Evolutionary conservation across 2,329 filamentous ascomycete species (phyloP).

Genomic region (Tolypocladium ophioglossoides): DNA sequence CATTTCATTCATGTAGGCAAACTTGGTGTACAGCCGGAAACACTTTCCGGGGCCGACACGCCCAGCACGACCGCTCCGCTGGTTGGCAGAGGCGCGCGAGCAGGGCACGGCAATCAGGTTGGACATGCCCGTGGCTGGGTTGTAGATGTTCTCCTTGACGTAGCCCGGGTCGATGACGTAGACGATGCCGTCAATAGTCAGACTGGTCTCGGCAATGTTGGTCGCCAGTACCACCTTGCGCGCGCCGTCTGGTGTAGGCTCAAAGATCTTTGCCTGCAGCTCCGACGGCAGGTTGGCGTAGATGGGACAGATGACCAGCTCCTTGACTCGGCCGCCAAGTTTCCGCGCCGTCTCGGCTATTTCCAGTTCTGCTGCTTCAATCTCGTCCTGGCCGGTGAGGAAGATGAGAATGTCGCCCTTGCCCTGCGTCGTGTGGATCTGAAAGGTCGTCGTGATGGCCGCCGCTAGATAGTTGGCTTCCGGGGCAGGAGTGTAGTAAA

Average conservation of each 20-base stretch:
- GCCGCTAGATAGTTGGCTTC: constrained; percentile 92
- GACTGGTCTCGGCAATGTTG: constrained; percentile 91
- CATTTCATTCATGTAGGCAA: constrained; percentile 89
- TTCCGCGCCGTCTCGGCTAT: constrained; percentile 80
- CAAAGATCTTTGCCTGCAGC: constrained; percentile 86
- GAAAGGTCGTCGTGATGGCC: constrained; percentile 85
- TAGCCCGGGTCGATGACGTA: constrained; percentile 95
- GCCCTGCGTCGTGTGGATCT: constrained; percentile 82
- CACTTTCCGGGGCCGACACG: constrained; percentile 88
- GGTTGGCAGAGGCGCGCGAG: constrained; percentile 84
- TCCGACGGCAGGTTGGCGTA: constrained; percentile 91
- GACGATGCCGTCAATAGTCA: constrained; percentile 93
- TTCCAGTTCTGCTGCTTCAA: constrained; percentile 76
- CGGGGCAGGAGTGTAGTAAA: constrained; percentile 81
- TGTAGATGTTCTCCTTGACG: constrained; percentile 92
- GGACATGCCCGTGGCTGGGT: constrained; percentile 85
- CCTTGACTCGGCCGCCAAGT: constrained; percentile 71
- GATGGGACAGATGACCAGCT: constrained; percentile 85
- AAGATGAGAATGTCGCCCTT: constrained; percentile 90
- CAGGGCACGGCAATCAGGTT: constrained; percentile 84
- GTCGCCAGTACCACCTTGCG: constrained; percentile 91
- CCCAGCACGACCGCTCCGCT: constrained; percentile 84
- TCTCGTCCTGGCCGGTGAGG: constrained; percentile 91
- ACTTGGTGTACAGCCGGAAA: constrained; percentile 88
- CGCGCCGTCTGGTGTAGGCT: constrained; percentile 74